Conservation (phyloP, 345 rosid species). For the Ailanthus altissimus region DNA sequence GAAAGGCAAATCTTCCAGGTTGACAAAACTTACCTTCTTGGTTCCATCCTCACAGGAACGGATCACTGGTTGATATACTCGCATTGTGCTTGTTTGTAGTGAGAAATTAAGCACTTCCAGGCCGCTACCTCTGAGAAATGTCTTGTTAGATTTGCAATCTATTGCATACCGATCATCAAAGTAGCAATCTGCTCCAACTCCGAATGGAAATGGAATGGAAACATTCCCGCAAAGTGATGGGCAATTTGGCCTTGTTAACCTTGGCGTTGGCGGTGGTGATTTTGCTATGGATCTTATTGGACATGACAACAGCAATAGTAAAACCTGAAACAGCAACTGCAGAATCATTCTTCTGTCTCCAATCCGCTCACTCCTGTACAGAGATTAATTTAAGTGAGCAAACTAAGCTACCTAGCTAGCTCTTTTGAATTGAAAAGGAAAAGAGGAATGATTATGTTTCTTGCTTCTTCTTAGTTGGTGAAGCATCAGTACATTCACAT, state of each 20-base stretch:
- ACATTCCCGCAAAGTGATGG: slow-evolving; percentile 14
- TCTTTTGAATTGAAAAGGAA: too few relatives aligned
- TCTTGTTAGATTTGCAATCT: not conserved
- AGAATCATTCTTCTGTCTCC: slow-evolving; percentile 2
- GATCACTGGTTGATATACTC: not conserved
- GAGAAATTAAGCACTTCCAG: not conserved
- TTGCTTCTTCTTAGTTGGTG: too few relatives aligned
- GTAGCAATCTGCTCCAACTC: slow-evolving; percentile 1
- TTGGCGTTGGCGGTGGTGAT: not conserved
- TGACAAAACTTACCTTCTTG: not conserved
- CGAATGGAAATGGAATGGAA: slow-evolving; percentile 4
- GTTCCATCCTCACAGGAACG: not conserved
- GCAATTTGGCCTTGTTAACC: not conserved
- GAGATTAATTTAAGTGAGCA: not conserved
- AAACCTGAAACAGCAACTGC: not conserved
- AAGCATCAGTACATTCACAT: too few relatives aligned
- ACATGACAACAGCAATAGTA: not conserved
- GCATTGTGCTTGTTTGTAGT: not conserved
- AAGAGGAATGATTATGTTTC: too few relatives aligned
- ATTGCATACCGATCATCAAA: not conserved
- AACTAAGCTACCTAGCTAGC: not conserved
- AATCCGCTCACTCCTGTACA: too few relatives aligned
- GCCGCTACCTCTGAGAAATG: not conserved
- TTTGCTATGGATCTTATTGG: not conserved
- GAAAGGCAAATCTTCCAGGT: not conserved